phyloP scores from a whole-genome alignment of 2,329 filamentous ascomycete species.

The Alternaria sp. region DNA sequence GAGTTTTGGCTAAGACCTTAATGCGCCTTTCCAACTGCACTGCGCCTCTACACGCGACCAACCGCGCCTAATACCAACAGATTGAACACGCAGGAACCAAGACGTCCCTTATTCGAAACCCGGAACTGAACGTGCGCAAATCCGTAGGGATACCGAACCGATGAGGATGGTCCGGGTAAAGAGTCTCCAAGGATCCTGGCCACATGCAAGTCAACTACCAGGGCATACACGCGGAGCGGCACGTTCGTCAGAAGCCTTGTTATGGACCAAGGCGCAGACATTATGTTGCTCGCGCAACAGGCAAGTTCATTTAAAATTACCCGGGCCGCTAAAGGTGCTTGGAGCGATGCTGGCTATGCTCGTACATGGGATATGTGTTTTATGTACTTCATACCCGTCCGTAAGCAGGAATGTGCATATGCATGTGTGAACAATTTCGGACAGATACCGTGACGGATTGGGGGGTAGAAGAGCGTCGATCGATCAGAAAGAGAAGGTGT shows the following conservation, averaged over 20 bases:
- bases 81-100: slow-evolving; percentile 5
- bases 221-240: slow-evolving; percentile 8
- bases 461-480: not conserved
- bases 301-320: slow-evolving; percentile 13
- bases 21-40: not conserved
- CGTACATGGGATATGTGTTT: slow-evolving; percentile 1
- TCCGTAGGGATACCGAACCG: slow-evolving; percentile 2
- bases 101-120: not conserved
- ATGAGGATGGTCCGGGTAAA: slow-evolving; percentile 18
- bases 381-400: not conserved
- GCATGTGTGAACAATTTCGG: not conserved
- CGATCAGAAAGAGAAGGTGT: not conserved
- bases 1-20: not conserved
- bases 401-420: slow-evolving; percentile 7
- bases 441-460: slow-evolving; percentile 4
- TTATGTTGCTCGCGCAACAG: slow-evolving; percentile 2
- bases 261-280: not conserved
- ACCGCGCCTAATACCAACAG: slow-evolving; percentile 4
- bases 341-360: not conserved
- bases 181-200: not conserved
- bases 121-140: not conserved
- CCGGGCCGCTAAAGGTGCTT: slow-evolving; percentile 13
- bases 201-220: slow-evolving; percentile 5
- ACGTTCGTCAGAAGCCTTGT: slow-evolving; percentile 3
- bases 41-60: not conserved